Percentiles rank a stretch among this genome's conserved stretches.
Evolutionary conservation across 2,329 filamentous ascomycete genomes (phyloP).

Genomic region (Hypoxylon sp.): DNA sequence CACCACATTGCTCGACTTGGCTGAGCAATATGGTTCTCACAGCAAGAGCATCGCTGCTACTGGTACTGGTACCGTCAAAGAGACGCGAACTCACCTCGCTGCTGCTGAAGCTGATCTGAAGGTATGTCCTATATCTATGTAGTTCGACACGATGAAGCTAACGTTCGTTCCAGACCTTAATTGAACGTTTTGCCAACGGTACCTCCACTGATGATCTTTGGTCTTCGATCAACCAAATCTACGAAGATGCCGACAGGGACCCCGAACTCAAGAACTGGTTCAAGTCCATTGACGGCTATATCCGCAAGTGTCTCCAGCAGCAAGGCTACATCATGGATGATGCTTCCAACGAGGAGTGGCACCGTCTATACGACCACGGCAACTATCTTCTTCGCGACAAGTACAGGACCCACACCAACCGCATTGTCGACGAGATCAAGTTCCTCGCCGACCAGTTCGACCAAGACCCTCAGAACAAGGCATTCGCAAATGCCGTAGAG

Average conservation of each 20-base stretch:
- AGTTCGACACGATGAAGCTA: conserved; percentile 46
- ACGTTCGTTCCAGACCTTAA: conserved; percentile 74
- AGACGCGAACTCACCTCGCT: conserved; percentile 75
- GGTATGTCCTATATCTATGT: conserved; percentile 55
- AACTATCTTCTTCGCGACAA: conserved; percentile 88
- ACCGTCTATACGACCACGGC: conserved; percentile 85
- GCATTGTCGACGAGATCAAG: conserved; percentile 88
- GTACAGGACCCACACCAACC: conserved; percentile 87
- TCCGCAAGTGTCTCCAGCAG: conserved; percentile 86
- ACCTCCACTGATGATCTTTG: conserved; percentile 91
- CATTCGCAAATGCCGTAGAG: conserved; percentile 79
- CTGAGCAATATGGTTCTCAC: conserved; percentile 86
- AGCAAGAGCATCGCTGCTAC: conserved; percentile 74
- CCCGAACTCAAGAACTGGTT: conserved; percentile 92
- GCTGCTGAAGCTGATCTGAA: conserved; percentile 84
- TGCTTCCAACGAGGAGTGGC: conserved; percentile 82
- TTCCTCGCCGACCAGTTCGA: conserved; percentile 93
- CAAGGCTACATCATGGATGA: conserved; percentile 93
- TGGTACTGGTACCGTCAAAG: conserved; percentile 76
- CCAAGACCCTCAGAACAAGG: conserved; percentile 85
- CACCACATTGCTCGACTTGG: conserved; percentile 84
- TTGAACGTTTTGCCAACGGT: conserved; percentile 96
- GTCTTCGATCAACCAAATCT: conserved; percentile 85
- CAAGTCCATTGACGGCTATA: conserved; percentile 78
- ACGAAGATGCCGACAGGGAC: conserved; percentile 87